Percentiles rank a stretch among this genome's conserved stretches.
phyloP scores from a whole-genome alignment of 2,329 filamentous ascomycete genomes.

The Botrytis tulipae region DNA sequence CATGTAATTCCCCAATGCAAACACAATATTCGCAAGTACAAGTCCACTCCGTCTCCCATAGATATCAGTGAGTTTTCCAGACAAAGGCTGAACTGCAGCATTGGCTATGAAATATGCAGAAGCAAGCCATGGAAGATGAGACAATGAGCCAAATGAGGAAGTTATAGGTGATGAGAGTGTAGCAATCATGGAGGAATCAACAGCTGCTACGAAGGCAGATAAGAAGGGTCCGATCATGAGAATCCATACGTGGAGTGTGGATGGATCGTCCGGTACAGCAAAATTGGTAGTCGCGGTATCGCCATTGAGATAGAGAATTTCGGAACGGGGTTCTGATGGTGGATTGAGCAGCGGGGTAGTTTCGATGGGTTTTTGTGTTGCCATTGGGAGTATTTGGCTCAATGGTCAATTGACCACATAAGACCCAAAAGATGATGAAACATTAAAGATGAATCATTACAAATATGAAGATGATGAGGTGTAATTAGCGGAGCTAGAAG shows the following conservation, averaged over 20 bases:
- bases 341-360: conserved; percentile 1
- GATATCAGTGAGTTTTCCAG: conserved; percentile 68
- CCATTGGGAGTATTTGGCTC: background rate
- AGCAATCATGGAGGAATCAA: conserved; percentile 21
- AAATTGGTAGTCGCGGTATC: background rate
- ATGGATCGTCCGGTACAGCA: background rate
- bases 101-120: conserved; percentile 68
- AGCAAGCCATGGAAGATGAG: conserved; percentile 58
- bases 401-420: background rate
- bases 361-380: background rate
- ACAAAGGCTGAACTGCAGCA: conserved; percentile 73
- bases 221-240: conserved; percentile 11
- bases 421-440: background rate
- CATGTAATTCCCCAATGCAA: conserved; percentile 61
- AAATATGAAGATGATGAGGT: background rate
- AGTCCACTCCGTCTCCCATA: conserved; percentile 67
- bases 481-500: background rate
- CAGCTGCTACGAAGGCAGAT: conserved; percentile 14
- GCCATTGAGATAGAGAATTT: conserved; percentile 4
- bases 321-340: background rate
- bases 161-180: conserved; percentile 18
- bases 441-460: background rate
- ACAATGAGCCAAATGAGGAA: conserved; percentile 40
- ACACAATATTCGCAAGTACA: conserved; percentile 62
- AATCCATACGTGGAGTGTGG: background rate